These are phyloP conservation scores for Polyplosphaeria fusca DNA, from an alignment of 495 filamentous ascomycete genomes.

Conservation along the genomic window DNA sequence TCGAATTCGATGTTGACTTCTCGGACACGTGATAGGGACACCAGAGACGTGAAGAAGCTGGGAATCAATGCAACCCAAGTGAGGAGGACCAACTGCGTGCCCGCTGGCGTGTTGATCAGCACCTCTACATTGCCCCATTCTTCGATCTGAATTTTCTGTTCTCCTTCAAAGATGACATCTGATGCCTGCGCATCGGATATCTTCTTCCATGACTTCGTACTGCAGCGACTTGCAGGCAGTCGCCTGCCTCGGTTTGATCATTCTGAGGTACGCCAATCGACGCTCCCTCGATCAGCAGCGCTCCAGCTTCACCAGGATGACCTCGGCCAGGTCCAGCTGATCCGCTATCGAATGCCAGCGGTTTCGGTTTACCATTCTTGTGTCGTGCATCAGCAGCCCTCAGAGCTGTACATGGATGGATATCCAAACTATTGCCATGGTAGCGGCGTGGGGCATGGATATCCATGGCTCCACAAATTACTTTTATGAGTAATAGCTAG, in stretches of 20 bases:
- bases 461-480: no score
- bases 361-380: no score
- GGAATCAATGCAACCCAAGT: not conserved
- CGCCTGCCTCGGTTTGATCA: not conserved
- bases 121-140: not conserved
- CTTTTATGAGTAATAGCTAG: no score
- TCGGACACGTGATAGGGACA: not conserved
- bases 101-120: slow-evolving; percentile 1
- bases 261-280: no score
- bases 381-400: no score
- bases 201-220: not conserved
- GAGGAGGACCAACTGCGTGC: not conserved
- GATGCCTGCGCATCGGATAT: not conserved
- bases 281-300: not conserved
- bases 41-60: not conserved
- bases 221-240: not conserved
- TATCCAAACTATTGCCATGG: no score
- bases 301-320: not conserved
- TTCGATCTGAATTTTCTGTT: not conserved
- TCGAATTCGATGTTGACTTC: not conserved
- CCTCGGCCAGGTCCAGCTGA: not conserved
- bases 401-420: no score
- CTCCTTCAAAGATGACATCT: not conserved
- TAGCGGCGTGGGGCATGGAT: no score
- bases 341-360: not conserved